Percentiles rank a stretch among this genome's conserved stretches.
Evolutionary conservation across 164 flowering plant species (phyloP).

Genomic region (Kalanchoe fedtschenkoi): DNA sequence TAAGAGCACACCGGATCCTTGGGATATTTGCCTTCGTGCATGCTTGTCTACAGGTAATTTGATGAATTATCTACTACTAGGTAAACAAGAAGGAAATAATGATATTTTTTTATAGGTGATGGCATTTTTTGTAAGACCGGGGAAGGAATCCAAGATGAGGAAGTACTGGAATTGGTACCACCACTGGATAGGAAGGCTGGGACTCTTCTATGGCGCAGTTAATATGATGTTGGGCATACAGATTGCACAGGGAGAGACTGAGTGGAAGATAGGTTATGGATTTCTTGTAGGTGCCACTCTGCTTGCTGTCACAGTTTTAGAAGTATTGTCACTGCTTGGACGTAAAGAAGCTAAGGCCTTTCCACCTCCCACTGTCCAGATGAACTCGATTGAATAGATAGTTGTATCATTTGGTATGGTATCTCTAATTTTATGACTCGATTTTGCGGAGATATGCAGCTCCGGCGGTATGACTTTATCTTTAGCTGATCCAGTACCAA

Average conservation of each 20-base stretch:
- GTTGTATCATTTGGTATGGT: too few relatives aligned
- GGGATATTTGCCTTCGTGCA: constrained; percentile 57
- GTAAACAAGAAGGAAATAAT: too few relatives aligned
- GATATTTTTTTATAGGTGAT: too few relatives aligned
- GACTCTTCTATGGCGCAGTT: background rate
- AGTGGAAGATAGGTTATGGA: constrained; percentile 2
- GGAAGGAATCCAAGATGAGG: constrained; percentile 4
- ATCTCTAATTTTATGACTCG: too few relatives aligned
- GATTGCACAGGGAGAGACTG: background rate
- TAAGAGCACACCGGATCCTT: constrained; percentile 48
- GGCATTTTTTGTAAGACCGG: constrained; percentile 2
- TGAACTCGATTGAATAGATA: background rate
- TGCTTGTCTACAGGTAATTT: constrained; percentile 81
- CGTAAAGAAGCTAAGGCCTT: background rate
- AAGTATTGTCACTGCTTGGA: background rate
- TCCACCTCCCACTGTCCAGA: background rate
- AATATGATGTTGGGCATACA: constrained; percentile 7
- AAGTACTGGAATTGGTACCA: constrained; percentile 7
- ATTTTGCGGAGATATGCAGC: too few relatives aligned
- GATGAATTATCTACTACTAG: too few relatives aligned
- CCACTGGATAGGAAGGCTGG: background rate
- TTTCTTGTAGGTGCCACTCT: background rate
- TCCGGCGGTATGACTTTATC: too few relatives aligned
- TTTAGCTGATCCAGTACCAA: too few relatives aligned
- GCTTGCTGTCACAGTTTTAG: background rate